These are phyloP conservation scores for Acrasis kona DNA, from an alignment of 78 protist species.

Conservation along the genomic window DNA sequence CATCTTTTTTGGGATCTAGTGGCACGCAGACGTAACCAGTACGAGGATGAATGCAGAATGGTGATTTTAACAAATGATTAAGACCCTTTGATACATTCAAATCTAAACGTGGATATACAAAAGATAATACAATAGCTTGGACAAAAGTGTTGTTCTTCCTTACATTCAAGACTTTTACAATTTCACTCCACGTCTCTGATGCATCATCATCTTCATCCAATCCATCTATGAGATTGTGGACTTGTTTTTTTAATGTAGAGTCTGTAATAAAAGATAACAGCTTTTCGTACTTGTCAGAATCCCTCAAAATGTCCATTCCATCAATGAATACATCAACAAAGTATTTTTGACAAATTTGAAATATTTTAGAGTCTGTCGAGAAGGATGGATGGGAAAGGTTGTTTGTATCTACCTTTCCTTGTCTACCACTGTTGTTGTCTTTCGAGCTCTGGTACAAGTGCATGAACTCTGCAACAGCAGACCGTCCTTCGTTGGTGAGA, in stretches of 20 bases:
- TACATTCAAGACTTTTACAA: no score
- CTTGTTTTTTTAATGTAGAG: no score
- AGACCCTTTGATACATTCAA: conserved; percentile 69
- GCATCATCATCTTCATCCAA: no score
- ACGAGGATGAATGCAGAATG: conserved; percentile 94
- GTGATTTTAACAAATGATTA: conserved; percentile 94
- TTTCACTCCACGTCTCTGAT: no score
- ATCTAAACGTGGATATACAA: conserved; percentile 84
- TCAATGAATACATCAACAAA: not conserved
- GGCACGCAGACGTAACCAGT: conserved; percentile 76
- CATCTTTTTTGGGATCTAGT: conserved; percentile 7
- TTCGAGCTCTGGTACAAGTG: not conserved
- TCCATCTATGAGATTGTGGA: no score
- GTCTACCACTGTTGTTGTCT: no score
- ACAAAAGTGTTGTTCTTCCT: not conserved
- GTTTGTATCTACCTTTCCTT: not conserved
- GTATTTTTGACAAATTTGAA: not conserved
- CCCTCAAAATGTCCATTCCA: no score
- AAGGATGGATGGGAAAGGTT: not conserved
- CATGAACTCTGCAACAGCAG: conserved; percentile 59
- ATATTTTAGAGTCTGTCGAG: not conserved
- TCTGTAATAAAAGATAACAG: no score
- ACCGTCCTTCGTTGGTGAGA: conserved; percentile 55
- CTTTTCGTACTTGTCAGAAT: no score
- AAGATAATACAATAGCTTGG: conserved; percentile 52